Percentiles rank a stretch among this genome's conserved stretches.
Conservation (phyloP, 2,329 filamentous ascomycete genomes). For the Cladophialophora exuberans region DNA sequence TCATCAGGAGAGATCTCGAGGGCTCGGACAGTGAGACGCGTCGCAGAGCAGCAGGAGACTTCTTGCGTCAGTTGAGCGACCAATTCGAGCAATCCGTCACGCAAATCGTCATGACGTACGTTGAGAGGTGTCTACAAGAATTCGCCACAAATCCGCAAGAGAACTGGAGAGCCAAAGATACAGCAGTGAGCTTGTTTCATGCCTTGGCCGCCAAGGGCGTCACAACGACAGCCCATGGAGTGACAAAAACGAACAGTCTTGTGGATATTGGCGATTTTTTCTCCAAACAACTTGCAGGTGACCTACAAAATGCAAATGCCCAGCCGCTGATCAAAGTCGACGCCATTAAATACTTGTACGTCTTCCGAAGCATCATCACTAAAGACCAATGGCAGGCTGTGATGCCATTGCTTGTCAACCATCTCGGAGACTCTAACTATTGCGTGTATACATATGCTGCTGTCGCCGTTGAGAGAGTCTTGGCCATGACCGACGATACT, state of each 20-base stretch:
- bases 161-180: constrained; percentile 98
- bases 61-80: constrained; percentile 83
- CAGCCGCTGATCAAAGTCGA: constrained; percentile 93
- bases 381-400: constrained; percentile 90
- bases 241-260: constrained; percentile 83
- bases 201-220: constrained; percentile 91
- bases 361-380: constrained; percentile 91
- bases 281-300: constrained; percentile 86
- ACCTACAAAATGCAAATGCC: constrained; percentile 72
- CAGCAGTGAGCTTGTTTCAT: constrained; percentile 94
- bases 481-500: constrained; percentile 75
- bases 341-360: constrained; percentile 97
- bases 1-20: constrained; percentile 91
- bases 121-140: constrained; percentile 76
- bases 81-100: constrained; percentile 87
- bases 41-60: constrained; percentile 89
- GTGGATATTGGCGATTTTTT: constrained; percentile 95
- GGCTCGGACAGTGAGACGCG: constrained; percentile 95
- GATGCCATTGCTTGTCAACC: constrained; percentile 86
- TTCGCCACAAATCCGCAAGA: constrained; percentile 68
- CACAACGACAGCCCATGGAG: constrained; percentile 83
- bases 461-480: constrained; percentile 90
- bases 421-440: constrained; percentile 86
- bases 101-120: constrained; percentile 82
- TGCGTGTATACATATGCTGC: constrained; percentile 98